Percentiles rank a stretch among this genome's conserved stretches.
phyloP scores from a whole-genome alignment of 1,284 basidiomycete species.

The Rhodotorula sp. region DNA sequence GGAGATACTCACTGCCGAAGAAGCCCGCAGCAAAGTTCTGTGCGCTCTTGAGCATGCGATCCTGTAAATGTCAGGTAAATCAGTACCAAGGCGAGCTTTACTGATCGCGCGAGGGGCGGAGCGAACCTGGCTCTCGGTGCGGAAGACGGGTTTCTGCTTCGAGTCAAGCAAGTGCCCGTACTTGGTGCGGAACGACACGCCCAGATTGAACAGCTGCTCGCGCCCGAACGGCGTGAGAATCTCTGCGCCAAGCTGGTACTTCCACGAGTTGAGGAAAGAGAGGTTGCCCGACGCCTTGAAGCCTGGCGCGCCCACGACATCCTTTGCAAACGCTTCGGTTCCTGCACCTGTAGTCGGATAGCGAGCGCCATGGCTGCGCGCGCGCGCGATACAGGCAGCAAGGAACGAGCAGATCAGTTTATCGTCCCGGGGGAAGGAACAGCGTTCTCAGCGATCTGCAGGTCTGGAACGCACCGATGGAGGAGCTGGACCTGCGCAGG shows the following conservation, averaged over 20 bases:
- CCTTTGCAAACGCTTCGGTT: constrained; percentile 63
- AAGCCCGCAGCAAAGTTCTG: constrained; percentile 54
- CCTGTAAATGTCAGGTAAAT: constrained; percentile 45
- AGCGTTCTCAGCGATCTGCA: neutral
- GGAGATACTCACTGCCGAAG: constrained; percentile 27
- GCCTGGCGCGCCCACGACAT: constrained; percentile 59
- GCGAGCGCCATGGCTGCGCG: constrained; percentile 60
- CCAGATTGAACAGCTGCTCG: constrained; percentile 51
- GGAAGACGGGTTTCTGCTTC: constrained; percentile 42
- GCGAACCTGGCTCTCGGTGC: constrained; percentile 46
- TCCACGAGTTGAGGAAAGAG: constrained; percentile 69
- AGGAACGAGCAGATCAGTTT: neutral
- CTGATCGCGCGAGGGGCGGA: neutral
- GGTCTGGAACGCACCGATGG: constrained; percentile 53
- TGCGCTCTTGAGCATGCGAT: constrained; percentile 55
- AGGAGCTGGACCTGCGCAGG: constrained; percentile 50
- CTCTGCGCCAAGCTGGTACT: constrained; percentile 59
- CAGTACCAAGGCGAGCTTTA: neutral
- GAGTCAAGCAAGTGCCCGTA: constrained; percentile 60
- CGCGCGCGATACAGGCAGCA: no score
- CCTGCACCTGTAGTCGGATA: constrained; percentile 70
- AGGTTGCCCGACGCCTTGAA: constrained; percentile 57
- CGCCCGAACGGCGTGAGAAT: constrained; percentile 68
- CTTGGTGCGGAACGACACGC: constrained; percentile 56
- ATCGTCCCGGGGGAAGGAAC: neutral